Percentiles rank a stretch among this genome's conserved stretches.
These are phyloP conservation scores for Austroboletus novae-zelandiae DNA, from an alignment of 1,284 basidiomycete species.

Conservation along the genomic window DNA sequence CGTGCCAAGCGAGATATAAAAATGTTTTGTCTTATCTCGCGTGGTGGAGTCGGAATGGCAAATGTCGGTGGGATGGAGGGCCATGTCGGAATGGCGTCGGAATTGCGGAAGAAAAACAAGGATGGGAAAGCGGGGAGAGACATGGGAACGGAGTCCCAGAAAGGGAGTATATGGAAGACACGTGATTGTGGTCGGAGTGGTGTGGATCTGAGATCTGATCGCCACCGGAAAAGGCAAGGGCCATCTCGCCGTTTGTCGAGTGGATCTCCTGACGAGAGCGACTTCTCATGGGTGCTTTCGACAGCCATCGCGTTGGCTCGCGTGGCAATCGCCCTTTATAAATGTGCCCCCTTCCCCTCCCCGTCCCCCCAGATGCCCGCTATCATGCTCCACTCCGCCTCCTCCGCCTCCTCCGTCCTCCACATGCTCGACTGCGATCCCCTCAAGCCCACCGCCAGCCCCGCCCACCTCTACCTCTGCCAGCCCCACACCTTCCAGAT, in stretches of 20 bases:
- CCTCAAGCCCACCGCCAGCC: conserved; percentile 29
- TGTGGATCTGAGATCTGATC: conserved; percentile 26
- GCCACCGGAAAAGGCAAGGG: conserved; percentile 5
- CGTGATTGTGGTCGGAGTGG: conserved; percentile 18
- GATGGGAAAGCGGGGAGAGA: conserved; percentile 16
- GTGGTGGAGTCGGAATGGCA: background rate
- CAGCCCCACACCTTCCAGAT: conserved; percentile 58
- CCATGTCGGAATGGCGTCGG: conserved; percentile 1
- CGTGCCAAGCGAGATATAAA: background rate
- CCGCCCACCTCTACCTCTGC: conserved; percentile 46
- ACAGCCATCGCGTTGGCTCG: conserved; percentile 23
- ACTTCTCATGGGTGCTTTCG: conserved; percentile 12
- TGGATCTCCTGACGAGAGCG: conserved; percentile 17
- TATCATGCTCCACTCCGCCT: conserved; percentile 30
- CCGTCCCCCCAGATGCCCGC: conserved; percentile 6
- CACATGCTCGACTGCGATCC: conserved; percentile 33
- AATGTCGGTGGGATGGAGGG: background rate
- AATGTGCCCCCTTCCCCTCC: conserved; percentile 6
- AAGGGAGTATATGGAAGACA: conserved; percentile 22
- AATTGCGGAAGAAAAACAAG: conserved; percentile 14
- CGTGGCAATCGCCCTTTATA: conserved; percentile 29
- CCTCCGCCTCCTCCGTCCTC: conserved; percentile 28
- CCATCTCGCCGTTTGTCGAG: conserved; percentile 21
- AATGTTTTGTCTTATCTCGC: background rate
- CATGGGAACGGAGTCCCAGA: conserved; percentile 22